Base-by-base conservation (phyloP, 2,329 filamentous ascomycete genomes). In the Exophiala oligosperma region DNA sequence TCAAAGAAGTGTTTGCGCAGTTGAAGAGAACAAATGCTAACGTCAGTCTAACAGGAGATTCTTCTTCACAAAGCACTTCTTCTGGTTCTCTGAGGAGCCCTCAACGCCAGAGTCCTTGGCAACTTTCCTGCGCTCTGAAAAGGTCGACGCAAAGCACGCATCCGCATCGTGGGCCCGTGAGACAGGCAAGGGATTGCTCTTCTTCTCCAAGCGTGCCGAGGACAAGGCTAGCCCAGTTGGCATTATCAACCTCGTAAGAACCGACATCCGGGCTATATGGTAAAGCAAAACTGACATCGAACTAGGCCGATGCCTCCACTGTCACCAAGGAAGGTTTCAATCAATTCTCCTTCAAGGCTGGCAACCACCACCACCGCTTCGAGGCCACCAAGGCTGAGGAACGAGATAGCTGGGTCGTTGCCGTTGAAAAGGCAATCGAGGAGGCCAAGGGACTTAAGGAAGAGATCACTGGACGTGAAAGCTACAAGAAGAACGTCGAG, bases 131-230 rank as follows among this genome's bases (percentile, higher is more conserved):
- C 91, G 92, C 78, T 87, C 86, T 70, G 92, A 96, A 84, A 97
- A 97, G 87, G 82, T 87, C 56, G 82, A 87, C 54, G 88, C 89
- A 61, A 65, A 66, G 48, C 88, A 95, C 79, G 83, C 90, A 66
- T 88, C 89, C 68, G 88, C 86, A 67, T 89, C 94, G 37, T 97
- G 94, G 91, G 91, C 93, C 64, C 87, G 86, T 67, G 86, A 96
- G 82, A 97, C 93, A 59, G 93, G 93, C 75, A 96, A 96, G 82
- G 94, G 94, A 72, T 88, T 97, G 21, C 81, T 97, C 43, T 96
- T 95, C 83, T 90, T 91, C 77, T 88, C 89, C 77, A 92, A 93
- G 85, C 87, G 90, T 76, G 81, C 83, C 52, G 83, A 86, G 70
- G 89, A 96, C 78, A 96, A 95, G 85, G 81, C 84, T 65, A 83